Evolutionary conservation across 345 rosid genomes (phyloP), one percentile per base, ranked within the genome.

Genomic region (Cardamine occulta): DNA sequence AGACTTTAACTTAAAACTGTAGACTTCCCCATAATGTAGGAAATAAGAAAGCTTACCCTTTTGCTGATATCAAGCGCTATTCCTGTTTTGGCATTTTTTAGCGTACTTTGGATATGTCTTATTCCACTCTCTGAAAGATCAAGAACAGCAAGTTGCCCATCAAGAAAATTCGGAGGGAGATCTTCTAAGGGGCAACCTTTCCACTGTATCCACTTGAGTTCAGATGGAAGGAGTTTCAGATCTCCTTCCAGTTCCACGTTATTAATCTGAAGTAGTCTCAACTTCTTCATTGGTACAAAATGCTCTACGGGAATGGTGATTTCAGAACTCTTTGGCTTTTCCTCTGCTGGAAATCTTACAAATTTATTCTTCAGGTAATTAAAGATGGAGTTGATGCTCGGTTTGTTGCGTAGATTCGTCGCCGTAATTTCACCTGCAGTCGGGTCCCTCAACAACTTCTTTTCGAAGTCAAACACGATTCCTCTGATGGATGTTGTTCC

Each of bases 151-250:
- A 89, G 89, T 60, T 85, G 39, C 13, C 47, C 2, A 49, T 80
- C 80, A 66, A 52, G 69, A 65, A 82, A 76, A 54, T 81, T 74
- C 17, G 76, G 70, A 49, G 90, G 90, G 37, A 91, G 80, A 21
- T 49, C 63, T 80, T 77, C 64, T 82, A 84, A 45, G 2, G 85
- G 79, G 62, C 93, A 89, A 18, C 84, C 82, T 80, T 77, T 86
- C 97, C 93, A 89, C 34, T 84, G 89, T 31, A 91, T 82, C 89
- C 95, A 91, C 75, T 82, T 86, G 66, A 89, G 58, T 47, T 77
- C 84, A 40, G 60, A 58, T 19, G 95, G 90, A 37, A 91, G 82
- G 32, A 31, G 69, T 31, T 81, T 76, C 34, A 82, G 84, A 14
- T 76, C 73, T 45, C 97, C 97, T 67, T 82, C 72, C 74, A 91